phyloP scores from a whole-genome alignment of 345 rosid genomes.

The Populus pruinosa region DNA sequence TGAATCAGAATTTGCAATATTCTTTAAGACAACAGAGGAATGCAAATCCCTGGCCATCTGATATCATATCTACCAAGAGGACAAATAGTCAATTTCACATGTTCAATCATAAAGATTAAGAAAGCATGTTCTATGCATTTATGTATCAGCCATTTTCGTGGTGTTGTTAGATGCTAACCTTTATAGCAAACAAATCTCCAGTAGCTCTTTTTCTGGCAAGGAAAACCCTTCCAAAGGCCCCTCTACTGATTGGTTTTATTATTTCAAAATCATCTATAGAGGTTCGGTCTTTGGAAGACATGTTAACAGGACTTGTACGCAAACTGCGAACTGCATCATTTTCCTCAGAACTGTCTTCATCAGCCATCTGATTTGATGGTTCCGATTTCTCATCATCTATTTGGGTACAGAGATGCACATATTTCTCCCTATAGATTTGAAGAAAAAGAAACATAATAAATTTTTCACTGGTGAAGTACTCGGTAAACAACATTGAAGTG shows the following conservation, averaged over 20 bases:
- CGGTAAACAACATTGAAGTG: neutral
- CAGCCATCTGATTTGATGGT: constrained; percentile 52
- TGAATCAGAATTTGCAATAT: neutral
- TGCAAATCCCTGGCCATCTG: neutral
- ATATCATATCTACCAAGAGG: neutral
- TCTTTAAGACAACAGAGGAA: neutral
- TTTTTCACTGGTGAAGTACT: neutral
- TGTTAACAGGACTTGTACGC: constrained; percentile 81
- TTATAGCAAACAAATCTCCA: constrained; percentile 92
- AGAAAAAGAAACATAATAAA: neutral
- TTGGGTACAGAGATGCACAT: constrained; percentile 65
- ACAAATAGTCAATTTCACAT: neutral
- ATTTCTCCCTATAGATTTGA: constrained; percentile 70
- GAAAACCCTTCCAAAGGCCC: constrained; percentile 94
- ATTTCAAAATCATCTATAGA: constrained; percentile 98
- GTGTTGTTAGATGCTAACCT: constrained; percentile 44
- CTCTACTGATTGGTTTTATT: constrained; percentile 94
- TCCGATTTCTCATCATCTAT: constrained; percentile 80
- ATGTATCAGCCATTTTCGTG: constrained; percentile 2
- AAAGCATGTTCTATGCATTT: neutral
- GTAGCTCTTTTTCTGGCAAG: constrained; percentile 89
- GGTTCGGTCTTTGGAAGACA: constrained; percentile 75
- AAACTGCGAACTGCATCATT: constrained; percentile 75
- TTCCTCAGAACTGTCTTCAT: constrained; percentile 80
- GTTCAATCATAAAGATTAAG: neutral